phyloP scores from a whole-genome alignment of 2,329 filamentous ascomycete species.

The Ceratocystis diversiconidia region DNA sequence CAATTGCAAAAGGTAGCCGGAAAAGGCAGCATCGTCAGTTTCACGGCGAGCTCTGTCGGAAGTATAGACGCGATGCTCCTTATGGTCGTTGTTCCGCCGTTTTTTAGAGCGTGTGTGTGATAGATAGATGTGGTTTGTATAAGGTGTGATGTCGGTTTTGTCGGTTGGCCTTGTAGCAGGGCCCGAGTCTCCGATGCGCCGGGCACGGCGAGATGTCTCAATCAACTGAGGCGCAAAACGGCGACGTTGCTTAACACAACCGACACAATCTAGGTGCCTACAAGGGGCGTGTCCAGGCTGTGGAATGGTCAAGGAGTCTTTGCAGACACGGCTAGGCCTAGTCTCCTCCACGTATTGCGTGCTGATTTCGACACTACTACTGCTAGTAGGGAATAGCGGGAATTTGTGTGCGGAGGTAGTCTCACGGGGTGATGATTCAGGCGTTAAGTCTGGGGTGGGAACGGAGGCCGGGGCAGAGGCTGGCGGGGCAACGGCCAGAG shows the following conservation, averaged over 20 bases:
- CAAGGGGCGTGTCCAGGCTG: background rate
- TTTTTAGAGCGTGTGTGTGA: constrained; percentile 20
- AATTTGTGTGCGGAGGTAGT: background rate
- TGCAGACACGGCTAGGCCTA: background rate
- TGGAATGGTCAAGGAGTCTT: background rate
- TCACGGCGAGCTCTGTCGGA: constrained; percentile 37
- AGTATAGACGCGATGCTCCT: constrained; percentile 10
- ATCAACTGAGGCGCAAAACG: constrained; percentile 67
- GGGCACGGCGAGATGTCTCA: constrained; percentile 60
- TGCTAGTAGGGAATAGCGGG: background rate
- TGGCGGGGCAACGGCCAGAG: background rate
- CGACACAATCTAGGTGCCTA: background rate
- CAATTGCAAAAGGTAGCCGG: constrained; percentile 63
- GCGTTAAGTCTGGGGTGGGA: constrained; percentile 44
- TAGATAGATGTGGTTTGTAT: constrained; percentile 47
- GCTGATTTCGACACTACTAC: background rate
- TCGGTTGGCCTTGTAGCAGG: constrained; percentile 50
- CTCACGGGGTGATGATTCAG: constrained; percentile 36
- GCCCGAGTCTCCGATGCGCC: constrained; percentile 49
- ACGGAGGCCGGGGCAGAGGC: constrained; percentile 24
- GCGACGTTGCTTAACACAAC: constrained; percentile 22
- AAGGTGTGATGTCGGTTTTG: constrained; percentile 58
- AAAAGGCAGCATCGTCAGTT: constrained; percentile 60
- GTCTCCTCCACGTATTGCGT: constrained; percentile 11
- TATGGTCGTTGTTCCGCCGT: constrained; percentile 10